These are phyloP conservation scores for Coniferiporia sulphurascens DNA, from an alignment of 1,284 basidiomycete genomes.

Conservation along the genomic window DNA sequence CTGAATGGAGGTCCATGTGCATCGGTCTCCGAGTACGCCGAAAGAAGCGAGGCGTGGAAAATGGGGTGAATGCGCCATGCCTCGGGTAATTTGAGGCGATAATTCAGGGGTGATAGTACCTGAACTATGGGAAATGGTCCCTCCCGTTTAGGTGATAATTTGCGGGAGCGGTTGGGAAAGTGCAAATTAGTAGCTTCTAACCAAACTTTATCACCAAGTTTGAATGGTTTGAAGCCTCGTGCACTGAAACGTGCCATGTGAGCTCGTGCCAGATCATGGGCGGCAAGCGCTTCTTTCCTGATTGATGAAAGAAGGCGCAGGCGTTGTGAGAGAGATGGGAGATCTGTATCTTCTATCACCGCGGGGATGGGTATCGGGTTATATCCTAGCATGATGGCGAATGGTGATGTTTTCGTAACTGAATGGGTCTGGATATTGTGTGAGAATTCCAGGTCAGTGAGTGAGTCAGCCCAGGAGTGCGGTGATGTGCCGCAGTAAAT, in stretches of 20 bases:
- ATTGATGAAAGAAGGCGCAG: background rate
- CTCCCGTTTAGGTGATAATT: no score
- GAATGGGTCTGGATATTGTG: slow-evolving; percentile 20
- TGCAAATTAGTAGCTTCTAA: no score
- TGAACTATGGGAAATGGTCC: no score
- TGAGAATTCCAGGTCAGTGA: slow-evolving; percentile 23
- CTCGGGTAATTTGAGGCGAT: background rate
- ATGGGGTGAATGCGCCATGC: background rate
- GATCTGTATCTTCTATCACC: background rate
- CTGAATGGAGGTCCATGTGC: background rate
- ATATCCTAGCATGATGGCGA: slow-evolving; percentile 24
- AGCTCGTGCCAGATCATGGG: no score
- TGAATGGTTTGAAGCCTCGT: no score
- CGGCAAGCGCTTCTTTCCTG: background rate
- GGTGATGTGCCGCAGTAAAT: slow-evolving; percentile 21
- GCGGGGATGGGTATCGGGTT: slow-evolving; percentile 17
- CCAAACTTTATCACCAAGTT: no score
- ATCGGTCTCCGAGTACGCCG: slow-evolving; percentile 14
- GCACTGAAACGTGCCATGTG: no score
- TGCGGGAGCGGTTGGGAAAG: no score
- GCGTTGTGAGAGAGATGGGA: background rate
- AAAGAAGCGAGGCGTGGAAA: background rate
- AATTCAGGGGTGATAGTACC: background rate
- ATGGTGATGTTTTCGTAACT: slow-evolving; percentile 24
- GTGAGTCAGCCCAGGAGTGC: slow-evolving; percentile 13